Evolutionary conservation across 805 yeast species (phyloP).

Genomic region (Saturnispora ahearnii): DNA sequence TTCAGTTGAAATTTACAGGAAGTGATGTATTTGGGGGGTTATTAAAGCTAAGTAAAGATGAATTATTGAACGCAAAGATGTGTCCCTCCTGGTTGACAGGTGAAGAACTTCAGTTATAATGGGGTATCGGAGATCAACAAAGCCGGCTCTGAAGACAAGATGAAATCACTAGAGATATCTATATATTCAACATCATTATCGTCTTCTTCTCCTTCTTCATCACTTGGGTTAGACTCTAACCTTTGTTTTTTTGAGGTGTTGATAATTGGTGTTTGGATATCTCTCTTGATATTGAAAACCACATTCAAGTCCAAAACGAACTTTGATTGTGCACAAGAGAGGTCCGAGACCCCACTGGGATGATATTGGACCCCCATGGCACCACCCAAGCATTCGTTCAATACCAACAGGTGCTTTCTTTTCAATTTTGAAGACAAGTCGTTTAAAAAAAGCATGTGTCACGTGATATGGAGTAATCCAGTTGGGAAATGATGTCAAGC

Average conservation of each 20-base stretch:
- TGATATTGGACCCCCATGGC: background rate
- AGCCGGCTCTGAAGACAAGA: background rate
- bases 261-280: background rate
- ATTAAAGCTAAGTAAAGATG: conserved; percentile 51
- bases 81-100: conserved; percentile 78
- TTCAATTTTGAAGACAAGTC: background rate
- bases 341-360: background rate
- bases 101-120: conserved; percentile 34
- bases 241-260: background rate
- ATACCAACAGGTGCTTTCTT: background rate
- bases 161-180: background rate
- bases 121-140: background rate
- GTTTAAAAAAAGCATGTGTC: background rate
- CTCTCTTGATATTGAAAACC: background rate
- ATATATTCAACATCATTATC: background rate
- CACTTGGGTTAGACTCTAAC: background rate
- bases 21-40: conserved; percentile 71
- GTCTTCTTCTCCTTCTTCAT: background rate
- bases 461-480: background rate
- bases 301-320: background rate
- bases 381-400: background rate
- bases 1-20: conserved; percentile 42
- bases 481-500: background rate
- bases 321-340: background rate
- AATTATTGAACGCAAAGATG: conserved; percentile 40